These are phyloP conservation scores for Funneliformis mosseae DNA, from an alignment of 192 early-diverging fungal species.

Conservation along the genomic window DNA sequence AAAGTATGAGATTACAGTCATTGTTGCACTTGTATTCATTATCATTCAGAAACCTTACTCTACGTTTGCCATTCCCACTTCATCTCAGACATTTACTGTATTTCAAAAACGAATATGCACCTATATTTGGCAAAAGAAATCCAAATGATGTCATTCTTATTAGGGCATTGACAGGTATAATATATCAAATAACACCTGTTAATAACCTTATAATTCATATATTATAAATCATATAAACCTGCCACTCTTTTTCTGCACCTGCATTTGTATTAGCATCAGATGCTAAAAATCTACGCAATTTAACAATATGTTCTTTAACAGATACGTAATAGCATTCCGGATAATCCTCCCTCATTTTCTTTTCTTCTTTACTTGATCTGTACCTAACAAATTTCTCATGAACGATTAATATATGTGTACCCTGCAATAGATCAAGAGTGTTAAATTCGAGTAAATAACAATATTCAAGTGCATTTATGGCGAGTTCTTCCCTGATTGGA, in stretches of 20 bases:
- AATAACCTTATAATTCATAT: constrained; percentile 26
- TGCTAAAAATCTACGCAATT: constrained; percentile 21
- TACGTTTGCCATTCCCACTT: constrained; percentile 8
- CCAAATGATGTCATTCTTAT: constrained; percentile 18
- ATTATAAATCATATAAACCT: constrained; percentile 30
- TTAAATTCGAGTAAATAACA: constrained; percentile 18
- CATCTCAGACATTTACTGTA: constrained; percentile 5
- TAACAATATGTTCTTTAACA: not conserved
- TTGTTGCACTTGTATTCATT: constrained; percentile 6
- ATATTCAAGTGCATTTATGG: constrained; percentile 11
- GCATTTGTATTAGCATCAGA: constrained; percentile 2
- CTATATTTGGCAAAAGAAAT: constrained; percentile 27
- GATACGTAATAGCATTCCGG: constrained; percentile 17
- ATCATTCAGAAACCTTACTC: constrained; percentile 13
- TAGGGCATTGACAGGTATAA: constrained; percentile 27
- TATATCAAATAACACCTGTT: not conserved
- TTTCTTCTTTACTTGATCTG: not conserved
- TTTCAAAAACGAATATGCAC: constrained; percentile 13
- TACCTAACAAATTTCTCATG: constrained; percentile 20
- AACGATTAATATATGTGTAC: constrained; percentile 17
- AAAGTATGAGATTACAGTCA: constrained; percentile 10
- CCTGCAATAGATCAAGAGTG: constrained; percentile 15
- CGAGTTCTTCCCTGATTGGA: constrained; percentile 24
- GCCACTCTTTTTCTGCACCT: constrained; percentile 7
- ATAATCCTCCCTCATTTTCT: constrained; percentile 13